phyloP scores from a whole-genome alignment of 2,329 filamentous ascomycete genomes.

The Neonectria coccinea region DNA sequence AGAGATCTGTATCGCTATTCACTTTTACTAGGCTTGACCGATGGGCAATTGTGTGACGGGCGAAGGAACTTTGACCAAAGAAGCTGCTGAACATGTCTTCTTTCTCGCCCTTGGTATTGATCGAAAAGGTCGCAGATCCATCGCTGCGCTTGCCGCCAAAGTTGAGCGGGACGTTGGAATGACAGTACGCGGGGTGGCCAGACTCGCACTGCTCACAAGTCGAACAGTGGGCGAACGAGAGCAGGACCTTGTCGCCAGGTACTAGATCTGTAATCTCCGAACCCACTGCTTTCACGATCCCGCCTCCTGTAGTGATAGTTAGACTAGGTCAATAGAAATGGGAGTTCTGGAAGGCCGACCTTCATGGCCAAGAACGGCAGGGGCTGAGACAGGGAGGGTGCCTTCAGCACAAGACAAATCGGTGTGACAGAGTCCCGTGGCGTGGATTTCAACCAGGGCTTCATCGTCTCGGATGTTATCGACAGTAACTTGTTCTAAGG shows the following conservation, averaged over 20 bases:
- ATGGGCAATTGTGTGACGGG: conserved; percentile 47
- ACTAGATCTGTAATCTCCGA: conserved; percentile 15
- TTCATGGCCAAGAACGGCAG: conserved; percentile 24
- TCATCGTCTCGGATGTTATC: conserved; percentile 21
- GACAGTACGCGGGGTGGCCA: conserved; percentile 23
- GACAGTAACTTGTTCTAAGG: conserved; percentile 10
- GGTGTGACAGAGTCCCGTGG: conserved; percentile 21
- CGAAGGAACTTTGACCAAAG: conserved; percentile 52
- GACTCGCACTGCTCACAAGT: conserved; percentile 20
- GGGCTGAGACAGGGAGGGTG: conserved; percentile 20
- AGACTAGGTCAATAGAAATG: background rate
- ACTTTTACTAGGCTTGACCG: conserved; percentile 47
- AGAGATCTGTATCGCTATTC: conserved; percentile 40
- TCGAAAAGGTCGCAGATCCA: conserved; percentile 4
- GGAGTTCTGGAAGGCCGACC: background rate
- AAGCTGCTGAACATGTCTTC: conserved; percentile 39
- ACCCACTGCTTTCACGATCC: conserved; percentile 20
- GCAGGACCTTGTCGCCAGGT: conserved; percentile 19
- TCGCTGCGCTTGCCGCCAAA: conserved; percentile 14
- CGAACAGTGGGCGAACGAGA: conserved; percentile 22
- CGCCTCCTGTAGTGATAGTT: conserved; percentile 9
- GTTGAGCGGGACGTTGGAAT: conserved; percentile 24
- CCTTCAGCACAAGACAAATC: conserved; percentile 22
- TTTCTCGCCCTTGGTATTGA: conserved; percentile 4
- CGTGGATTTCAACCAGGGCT: conserved; percentile 20